Conservation (phyloP, 345 rosid species). For the Eucalyptus brandiana region DNA sequence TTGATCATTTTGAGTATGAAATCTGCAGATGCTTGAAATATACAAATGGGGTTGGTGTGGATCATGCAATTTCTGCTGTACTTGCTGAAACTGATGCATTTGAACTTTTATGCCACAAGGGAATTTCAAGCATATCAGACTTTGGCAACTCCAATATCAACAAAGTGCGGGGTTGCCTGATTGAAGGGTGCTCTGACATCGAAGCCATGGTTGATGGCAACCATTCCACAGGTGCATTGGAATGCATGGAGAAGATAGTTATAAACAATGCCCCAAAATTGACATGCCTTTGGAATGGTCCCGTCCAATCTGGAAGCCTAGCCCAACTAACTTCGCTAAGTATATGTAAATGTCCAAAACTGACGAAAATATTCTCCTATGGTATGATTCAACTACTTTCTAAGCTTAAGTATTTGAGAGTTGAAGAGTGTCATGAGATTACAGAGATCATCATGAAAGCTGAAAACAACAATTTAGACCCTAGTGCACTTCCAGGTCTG, state of each 20-base stretch:
- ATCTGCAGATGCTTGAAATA: constrained; percentile 6
- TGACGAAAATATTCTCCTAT: neutral
- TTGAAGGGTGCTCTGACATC: constrained; percentile 1
- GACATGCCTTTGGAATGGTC: constrained; percentile 9
- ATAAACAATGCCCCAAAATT: neutral
- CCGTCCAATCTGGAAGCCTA: constrained; percentile 1
- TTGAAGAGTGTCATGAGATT: constrained; percentile 6
- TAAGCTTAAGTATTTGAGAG: neutral
- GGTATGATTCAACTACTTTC: constrained; percentile 7
- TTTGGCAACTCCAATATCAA: neutral
- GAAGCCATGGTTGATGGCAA: neutral
- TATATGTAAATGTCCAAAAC: neutral
- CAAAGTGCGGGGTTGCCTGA: neutral
- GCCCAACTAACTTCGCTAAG: neutral
- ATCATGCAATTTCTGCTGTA: neutral
- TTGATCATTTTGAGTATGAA: constrained; percentile 2
- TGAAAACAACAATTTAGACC: neutral
- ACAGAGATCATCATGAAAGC: neutral
- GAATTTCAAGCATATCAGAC: constrained; percentile 1
- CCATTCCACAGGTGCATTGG: neutral
- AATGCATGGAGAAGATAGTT: constrained; percentile 1
- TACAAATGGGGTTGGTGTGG: neutral
- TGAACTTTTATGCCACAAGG: constrained; percentile 7
- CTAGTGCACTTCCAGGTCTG: neutral
- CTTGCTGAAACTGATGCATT: constrained; percentile 14